Evolutionary conservation across 352 stramenopile genomes (phyloP).

Genomic region (Phytophthora constricta): DNA sequence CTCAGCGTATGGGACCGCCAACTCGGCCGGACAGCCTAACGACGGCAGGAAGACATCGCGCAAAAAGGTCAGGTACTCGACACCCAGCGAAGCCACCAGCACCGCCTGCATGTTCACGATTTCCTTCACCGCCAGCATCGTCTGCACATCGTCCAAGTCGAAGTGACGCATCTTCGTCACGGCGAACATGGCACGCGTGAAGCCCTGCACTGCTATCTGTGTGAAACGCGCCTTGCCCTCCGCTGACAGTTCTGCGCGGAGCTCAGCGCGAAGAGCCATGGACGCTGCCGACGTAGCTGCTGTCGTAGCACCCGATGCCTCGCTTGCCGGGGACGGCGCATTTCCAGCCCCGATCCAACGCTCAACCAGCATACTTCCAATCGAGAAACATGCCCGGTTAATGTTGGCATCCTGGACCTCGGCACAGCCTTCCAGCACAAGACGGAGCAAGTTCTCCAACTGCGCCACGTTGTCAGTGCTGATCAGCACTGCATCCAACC

Average conservation of each 20-base stretch:
- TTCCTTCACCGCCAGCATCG: constrained; percentile 70
- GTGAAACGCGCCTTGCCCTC: constrained; percentile 58
- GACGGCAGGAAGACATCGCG: constrained; percentile 68
- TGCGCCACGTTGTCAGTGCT: constrained; percentile 70
- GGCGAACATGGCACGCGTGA: constrained; percentile 77
- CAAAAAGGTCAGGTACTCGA: constrained; percentile 72
- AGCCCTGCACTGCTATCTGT: constrained; percentile 70
- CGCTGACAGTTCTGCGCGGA: constrained; percentile 28
- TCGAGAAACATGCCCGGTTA: constrained; percentile 80
- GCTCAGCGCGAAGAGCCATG: constrained; percentile 34
- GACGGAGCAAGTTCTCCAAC: constrained; percentile 67
- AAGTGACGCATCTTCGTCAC: constrained; percentile 74
- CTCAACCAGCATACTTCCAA: constrained; percentile 70
- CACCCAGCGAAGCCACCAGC: constrained; percentile 57
- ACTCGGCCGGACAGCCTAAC: constrained; percentile 59
- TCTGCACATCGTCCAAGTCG: constrained; percentile 76
- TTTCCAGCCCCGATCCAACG: constrained; percentile 57
- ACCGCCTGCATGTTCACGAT: constrained; percentile 76
- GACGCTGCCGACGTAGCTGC: constrained; percentile 32
- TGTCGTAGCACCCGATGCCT: constrained; percentile 21
- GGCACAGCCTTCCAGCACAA: constrained; percentile 74
- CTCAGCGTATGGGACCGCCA: constrained; percentile 66
- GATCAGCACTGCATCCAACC: constrained; percentile 72
- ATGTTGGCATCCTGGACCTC: constrained; percentile 75
- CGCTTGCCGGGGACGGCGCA: constrained; percentile 30